These are phyloP conservation scores for Podaxis pistillaris DNA, from an alignment of 768 basidiomycete species.

Conservation along the genomic window DNA sequence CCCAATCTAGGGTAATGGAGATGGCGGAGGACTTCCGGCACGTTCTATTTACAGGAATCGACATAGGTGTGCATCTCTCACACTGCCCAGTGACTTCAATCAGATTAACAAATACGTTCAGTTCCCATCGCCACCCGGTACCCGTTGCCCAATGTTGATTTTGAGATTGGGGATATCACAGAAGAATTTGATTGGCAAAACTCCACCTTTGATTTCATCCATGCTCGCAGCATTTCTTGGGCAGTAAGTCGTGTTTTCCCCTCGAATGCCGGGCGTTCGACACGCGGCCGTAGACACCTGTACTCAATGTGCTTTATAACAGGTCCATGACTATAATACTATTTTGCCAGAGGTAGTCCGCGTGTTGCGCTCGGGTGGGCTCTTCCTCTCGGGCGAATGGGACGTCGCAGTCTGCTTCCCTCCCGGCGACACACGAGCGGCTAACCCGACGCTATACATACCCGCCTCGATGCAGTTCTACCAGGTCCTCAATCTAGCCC, in stretches of 20 bases:
- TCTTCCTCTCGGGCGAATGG: conserved; percentile 69
- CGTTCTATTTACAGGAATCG: conserved; percentile 66
- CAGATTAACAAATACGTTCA: conserved; percentile 27
- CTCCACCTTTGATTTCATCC: conserved; percentile 63
- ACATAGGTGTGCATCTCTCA: conserved; percentile 58
- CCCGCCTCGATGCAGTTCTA: conserved; percentile 39
- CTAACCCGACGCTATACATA: conserved; percentile 32
- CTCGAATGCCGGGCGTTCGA: neutral
- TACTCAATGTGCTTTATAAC: conserved; percentile 10
- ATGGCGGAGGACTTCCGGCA: conserved; percentile 67
- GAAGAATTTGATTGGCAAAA: conserved; percentile 47
- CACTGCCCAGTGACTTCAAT: conserved; percentile 15
- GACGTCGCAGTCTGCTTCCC: conserved; percentile 40
- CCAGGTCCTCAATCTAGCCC: conserved; percentile 33
- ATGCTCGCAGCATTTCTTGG: conserved; percentile 59
- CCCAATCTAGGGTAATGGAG: conserved; percentile 59
- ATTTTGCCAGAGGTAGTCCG: conserved; percentile 60
- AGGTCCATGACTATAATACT: conserved; percentile 56
- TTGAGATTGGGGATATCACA: conserved; percentile 67
- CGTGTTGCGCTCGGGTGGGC: conserved; percentile 66
- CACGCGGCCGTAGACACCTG: neutral
- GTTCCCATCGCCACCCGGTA: conserved; percentile 72
- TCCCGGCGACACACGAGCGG: conserved; percentile 22
- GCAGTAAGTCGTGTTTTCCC: conserved; percentile 42
- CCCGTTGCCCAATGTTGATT: conserved; percentile 58